phyloP scores from a whole-genome alignment of 257 asterid genomes.

The Solanum infundibuliforme region DNA sequence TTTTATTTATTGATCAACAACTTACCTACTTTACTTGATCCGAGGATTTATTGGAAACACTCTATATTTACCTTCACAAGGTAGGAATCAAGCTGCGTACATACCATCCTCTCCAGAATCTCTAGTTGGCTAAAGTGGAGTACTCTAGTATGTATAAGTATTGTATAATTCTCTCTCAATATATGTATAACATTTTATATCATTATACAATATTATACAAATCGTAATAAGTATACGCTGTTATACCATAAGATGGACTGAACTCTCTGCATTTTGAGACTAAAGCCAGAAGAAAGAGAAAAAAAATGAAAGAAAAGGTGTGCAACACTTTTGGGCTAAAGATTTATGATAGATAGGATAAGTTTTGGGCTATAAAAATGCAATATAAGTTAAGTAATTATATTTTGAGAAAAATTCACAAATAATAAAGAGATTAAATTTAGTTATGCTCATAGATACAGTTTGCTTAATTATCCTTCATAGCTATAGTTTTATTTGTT shows the following conservation, averaged over 20 bases:
- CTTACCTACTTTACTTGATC: slow-evolving; percentile 12
- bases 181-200: too few species aligned
- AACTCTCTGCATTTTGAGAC: neutral
- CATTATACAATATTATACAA: too few species aligned
- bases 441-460: neutral
- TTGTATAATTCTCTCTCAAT: neutral
- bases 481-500: neutral
- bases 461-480: neutral
- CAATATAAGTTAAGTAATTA: neutral
- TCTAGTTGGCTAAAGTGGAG: neutral
- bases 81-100: neutral
- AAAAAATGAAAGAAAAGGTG: neutral
- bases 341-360: neutral
- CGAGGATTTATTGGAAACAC: fast-evolving
- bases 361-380: neutral
- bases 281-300: neutral
- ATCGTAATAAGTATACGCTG: neutral
- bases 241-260: neutral
- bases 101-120: neutral
- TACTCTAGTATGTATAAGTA: neutral
- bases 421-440: too few species aligned
- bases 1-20: slow-evolving; percentile 32
- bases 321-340: neutral
- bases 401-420: neutral
- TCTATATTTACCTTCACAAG: neutral